Base-by-base conservation (phyloP, 75 land plant genomes). In the Cupressus sempervirens region DNA sequence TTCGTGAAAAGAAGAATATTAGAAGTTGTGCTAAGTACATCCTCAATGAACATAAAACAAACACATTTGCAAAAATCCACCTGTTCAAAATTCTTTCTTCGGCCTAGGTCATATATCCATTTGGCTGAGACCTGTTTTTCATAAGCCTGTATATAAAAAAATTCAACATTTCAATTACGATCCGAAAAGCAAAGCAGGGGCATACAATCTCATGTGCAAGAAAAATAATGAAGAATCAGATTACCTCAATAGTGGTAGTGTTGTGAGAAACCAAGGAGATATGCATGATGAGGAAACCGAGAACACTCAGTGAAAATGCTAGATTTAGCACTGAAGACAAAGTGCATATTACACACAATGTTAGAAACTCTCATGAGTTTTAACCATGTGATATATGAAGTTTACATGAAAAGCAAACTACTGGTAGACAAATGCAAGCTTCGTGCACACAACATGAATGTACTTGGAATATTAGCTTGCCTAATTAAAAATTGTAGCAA, bases 211-310 rank as follows among this genome's bases (percentile, higher is more conserved):
- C n/a, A 72, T 30, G 74, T 18, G 54, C 76, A 72, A 32, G 74
- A 72, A 72, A 30, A 29, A 11, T 13, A 72, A 30, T 10, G 36
- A 13, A 72, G 32, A 12, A 72, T 72, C 36, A 32, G 15, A 13
- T 81, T 81, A 94, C 97, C 98, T 96, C 98, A 84, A 96, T 96
- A 13, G 98, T 96, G 38, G 97, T 92, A 8, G 95, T 95, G 86
- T 96, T 96, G 36, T 88, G 97, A 73, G 94, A 90, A 79, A 96
- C 98, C 86, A 96, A 85, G 3, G 97, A 94, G 45, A 93, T 87
- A 82, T 96, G 98, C 98, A 96, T 95, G 85, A 96, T 91, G 80
- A 96, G 88, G 75, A 96, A 96, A 29, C 98, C 98, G 76, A 96
- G 86, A 23, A 96, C 98, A 88, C 97, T 94, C 86, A 95, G 80